These are phyloP conservation scores for Ceratocystis cacaofunesta DNA, from an alignment of 2,329 filamentous ascomycete genomes.

Conservation along the genomic window DNA sequence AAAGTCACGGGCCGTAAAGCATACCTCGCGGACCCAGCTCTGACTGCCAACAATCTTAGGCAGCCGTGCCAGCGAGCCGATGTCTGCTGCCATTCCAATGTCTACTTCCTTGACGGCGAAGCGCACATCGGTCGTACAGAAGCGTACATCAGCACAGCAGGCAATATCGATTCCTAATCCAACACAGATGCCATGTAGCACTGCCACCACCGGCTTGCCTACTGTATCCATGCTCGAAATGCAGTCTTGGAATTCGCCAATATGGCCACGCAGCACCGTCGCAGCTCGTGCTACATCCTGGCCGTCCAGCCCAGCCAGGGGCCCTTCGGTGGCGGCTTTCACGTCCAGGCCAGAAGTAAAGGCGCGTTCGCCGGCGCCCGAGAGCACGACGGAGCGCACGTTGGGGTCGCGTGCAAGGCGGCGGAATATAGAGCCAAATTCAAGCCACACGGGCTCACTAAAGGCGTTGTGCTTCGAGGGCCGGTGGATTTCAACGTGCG, in stretches of 20 bases:
- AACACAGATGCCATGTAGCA: conserved; percentile 63
- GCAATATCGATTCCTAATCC: conserved; percentile 65
- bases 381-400: conserved; percentile 64
- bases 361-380: conserved; percentile 64
- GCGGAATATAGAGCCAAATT: conserved; percentile 58
- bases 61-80: conserved; percentile 58
- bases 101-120: conserved; percentile 71
- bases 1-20: conserved; percentile 56
- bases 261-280: conserved; percentile 46
- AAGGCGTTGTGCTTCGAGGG: conserved; percentile 82
- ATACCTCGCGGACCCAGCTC: conserved; percentile 70
- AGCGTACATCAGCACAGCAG: conserved; percentile 54
- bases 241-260: conserved; percentile 66
- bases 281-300: conserved; percentile 52
- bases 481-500: conserved; percentile 85
- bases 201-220: conserved; percentile 78
- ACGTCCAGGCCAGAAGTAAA: conserved; percentile 84
- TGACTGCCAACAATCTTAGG: conserved; percentile 57
- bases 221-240: conserved; percentile 67
- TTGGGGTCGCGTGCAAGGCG: conserved; percentile 56
- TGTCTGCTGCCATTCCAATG: conserved; percentile 65
- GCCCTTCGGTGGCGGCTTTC: conserved; percentile 40
- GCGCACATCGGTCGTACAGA: conserved; percentile 43
- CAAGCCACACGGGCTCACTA: conserved; percentile 69
- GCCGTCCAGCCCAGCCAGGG: conserved; percentile 26